phyloP scores from a whole-genome alignment of 2,329 filamentous ascomycete species.

The Monosporascus sp. region DNA sequence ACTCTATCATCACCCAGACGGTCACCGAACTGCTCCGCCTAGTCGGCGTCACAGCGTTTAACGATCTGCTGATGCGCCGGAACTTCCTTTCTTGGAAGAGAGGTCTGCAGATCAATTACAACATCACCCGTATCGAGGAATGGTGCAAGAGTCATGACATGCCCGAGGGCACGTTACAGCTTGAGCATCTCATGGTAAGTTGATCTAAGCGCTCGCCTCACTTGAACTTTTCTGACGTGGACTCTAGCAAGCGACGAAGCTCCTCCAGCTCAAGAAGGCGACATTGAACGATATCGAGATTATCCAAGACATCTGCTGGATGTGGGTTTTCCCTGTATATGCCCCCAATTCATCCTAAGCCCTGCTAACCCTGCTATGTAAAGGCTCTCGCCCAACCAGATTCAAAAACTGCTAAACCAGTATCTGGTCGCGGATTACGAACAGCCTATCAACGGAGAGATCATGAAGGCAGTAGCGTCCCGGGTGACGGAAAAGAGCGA shows the following conservation, averaged over 20 bases:
- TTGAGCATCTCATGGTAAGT: conserved; percentile 93
- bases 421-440: conserved; percentile 98
- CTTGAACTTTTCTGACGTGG: conserved; percentile 20
- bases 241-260: conserved; percentile 85
- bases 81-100: conserved; percentile 99
- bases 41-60: conserved; percentile 96
- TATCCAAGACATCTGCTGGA: conserved; percentile 99
- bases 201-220: background rate
- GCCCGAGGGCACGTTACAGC: conserved; percentile 93
- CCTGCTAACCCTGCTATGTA: conserved; percentile 9
- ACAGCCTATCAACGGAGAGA: conserved; percentile 98
- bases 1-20: conserved; percentile 91
- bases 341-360: background rate
- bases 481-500: conserved; percentile 98
- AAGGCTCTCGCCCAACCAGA: conserved; percentile 96
- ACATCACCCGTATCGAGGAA: conserved; percentile 98
- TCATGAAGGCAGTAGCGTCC: conserved; percentile 98
- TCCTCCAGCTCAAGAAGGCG: conserved; percentile 97
- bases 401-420: conserved; percentile 97
- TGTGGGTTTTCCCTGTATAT: conserved; percentile 58
- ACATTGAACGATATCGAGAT: conserved; percentile 99
- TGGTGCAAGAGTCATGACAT: conserved; percentile 99
- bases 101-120: conserved; percentile 99
- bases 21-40: conserved; percentile 88
- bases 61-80: conserved; percentile 92